Base-by-base conservation (phyloP, 495 filamentous ascomycete species). In the Chaetomium tenue region DNA sequence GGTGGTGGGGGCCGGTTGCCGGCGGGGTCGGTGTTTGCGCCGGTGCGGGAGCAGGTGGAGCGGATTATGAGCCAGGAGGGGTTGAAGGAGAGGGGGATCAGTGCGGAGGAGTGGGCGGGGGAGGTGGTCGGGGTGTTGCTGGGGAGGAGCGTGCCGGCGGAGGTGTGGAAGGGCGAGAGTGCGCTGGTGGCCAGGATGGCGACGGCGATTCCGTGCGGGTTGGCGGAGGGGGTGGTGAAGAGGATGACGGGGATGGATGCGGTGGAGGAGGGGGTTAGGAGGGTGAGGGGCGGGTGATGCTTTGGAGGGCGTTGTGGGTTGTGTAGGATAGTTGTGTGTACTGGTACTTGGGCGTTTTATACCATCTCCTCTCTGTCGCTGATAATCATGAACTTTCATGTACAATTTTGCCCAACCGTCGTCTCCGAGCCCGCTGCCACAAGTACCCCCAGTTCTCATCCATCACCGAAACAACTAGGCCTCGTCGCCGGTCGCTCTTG, bases 21-120 rank as follows among this genome's bases (percentile, higher is more conserved):
- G 2, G 63, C 15, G 16, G 63, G 58, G 12, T 61, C 18, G 23
- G 51, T 61, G 1, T 68, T 57, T 20, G 44, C 12, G 48, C 68
- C 72, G 0, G 65, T 61, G 7, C 5, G 48, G 1, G 52, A 59
- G 46, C 23, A 40, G 33, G 71, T 77, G n/a, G 74, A 75, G 57
- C 30, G 48, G 48, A 53, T 48, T 18, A 65, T 68, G 63, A 65
- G 62, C 26, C 62, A 65, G 58, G 39, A 65, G 46, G 39, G 18
- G 20, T 40, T 65, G 4, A 15, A 7, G 47, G 57, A 54, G 1
- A 16, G 16, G 16, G 66, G 62, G 6, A 56, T 68, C 5, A 2
- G 15, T 25, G 12, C 66, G 2, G 66, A 65, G 23, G 13, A 55
- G 63, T 68, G 66, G 66, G 66, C 66, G 2, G 40, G 1, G 2